Conservation (phyloP, 1,284 basidiomycete species). For the Hemileia vastatrix region DNA sequence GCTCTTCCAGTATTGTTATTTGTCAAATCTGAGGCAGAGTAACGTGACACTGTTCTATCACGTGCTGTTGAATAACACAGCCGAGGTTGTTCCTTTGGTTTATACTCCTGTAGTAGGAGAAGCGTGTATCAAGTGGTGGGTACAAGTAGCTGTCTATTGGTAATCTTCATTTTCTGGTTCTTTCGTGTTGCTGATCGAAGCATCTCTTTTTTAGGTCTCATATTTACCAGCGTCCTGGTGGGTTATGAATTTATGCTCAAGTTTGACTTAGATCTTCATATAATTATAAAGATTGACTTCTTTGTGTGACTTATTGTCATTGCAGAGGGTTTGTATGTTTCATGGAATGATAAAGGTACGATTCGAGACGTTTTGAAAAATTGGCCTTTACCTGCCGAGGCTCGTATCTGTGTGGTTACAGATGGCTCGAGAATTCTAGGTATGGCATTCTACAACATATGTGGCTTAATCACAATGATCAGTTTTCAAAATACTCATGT, state of each 20-base stretch:
- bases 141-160: not conserved
- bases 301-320: not conserved
- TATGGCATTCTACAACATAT: too few relatives aligned
- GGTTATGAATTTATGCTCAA: not conserved
- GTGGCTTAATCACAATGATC: too few relatives aligned
- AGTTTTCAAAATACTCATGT: too few relatives aligned
- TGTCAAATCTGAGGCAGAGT: slow-evolving; percentile 22
- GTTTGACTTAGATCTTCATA: too few relatives aligned
- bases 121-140: slow-evolving; percentile 22
- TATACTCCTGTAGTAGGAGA: slow-evolving; percentile 24
- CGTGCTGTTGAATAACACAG: slow-evolving; percentile 18
- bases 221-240: slow-evolving; percentile 23
- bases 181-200: too few relatives aligned
- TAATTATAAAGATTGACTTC: too few relatives aligned
- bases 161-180: too few relatives aligned
- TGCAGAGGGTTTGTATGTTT: slow-evolving; percentile 53
- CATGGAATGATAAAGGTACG: slow-evolving; percentile 73
- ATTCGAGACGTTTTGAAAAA: slow-evolving; percentile 61
- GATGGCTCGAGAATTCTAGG: slow-evolving; percentile 91
- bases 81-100: slow-evolving; percentile 21
- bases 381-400: slow-evolving; percentile 64
- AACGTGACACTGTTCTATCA: slow-evolving; percentile 23
- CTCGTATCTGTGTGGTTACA: slow-evolving; percentile 67
- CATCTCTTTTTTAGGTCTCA: slow-evolving; percentile 14
- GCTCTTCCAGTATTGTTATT: slow-evolving; percentile 12